Conservation (phyloP, 306 rosid species). For the Malus sylvestris region DNA sequence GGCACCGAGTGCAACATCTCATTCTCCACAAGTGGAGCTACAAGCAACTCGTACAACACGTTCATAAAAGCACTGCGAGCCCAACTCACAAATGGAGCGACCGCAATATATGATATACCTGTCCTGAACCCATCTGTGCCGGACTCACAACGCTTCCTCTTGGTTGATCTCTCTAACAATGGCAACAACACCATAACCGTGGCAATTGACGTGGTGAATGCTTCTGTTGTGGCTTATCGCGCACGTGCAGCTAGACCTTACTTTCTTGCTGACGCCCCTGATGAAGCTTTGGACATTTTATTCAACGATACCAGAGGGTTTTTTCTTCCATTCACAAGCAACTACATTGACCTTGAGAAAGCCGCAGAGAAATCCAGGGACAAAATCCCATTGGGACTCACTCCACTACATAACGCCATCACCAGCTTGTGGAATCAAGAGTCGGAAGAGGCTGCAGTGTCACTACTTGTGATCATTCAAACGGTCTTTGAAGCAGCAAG, state of each 20-base stretch:
- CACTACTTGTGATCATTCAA: neutral
- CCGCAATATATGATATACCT: neutral
- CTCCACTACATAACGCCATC: neutral
- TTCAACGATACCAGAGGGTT: neutral
- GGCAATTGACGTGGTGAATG: neutral
- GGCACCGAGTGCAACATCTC: neutral
- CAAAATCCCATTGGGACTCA: neutral
- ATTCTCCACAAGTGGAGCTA: neutral
- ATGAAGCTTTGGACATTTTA: neutral
- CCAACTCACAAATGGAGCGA: neutral
- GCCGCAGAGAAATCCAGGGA: neutral
- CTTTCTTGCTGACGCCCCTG: neutral
- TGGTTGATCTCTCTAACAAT: neutral
- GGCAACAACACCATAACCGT: neutral
- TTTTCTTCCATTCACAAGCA: neutral
- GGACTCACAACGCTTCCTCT: neutral
- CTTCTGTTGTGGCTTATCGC: neutral
- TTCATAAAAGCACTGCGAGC: neutral
- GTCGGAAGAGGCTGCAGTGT: neutral
- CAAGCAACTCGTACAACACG: neutral
- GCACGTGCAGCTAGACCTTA: neutral
- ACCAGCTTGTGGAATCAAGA: neutral
- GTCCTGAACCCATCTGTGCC: neutral
- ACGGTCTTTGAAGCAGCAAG: neutral
- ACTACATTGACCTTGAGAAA: neutral